Evolutionary conservation across 768 basidiomycete genomes (phyloP).

Genomic region (Leccinum imitatum): DNA sequence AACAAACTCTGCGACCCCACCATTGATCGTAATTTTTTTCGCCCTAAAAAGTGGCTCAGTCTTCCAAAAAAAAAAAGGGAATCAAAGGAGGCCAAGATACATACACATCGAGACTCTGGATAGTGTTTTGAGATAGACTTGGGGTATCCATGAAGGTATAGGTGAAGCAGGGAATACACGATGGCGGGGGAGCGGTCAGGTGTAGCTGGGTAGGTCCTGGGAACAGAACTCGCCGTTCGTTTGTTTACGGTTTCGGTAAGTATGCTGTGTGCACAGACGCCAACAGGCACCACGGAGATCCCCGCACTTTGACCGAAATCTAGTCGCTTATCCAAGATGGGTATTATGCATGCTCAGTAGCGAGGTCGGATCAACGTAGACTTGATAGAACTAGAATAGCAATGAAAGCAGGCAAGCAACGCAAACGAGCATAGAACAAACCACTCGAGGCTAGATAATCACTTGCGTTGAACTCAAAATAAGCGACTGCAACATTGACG

Average conservation of each 20-base stretch:
- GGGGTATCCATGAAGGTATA: slow-evolving; percentile 6
- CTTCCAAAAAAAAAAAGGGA: background rate
- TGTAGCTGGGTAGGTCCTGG: slow-evolving; percentile 6
- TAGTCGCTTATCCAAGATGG: too few species aligned
- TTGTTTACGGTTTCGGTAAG: slow-evolving; percentile 18
- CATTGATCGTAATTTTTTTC: slow-evolving; percentile 14
- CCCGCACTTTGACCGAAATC: slow-evolving; percentile 11
- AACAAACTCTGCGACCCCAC: background rate
- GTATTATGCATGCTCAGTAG: background rate
- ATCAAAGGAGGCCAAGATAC: background rate
- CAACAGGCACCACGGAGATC: background rate
- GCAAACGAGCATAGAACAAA: background rate
- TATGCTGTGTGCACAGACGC: slow-evolving; percentile 19
- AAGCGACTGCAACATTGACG: background rate
- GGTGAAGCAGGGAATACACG: background rate
- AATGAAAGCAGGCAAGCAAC: background rate
- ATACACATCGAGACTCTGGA: slow-evolving; percentile 5
- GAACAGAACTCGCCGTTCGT: slow-evolving; percentile 1
- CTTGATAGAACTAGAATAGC: background rate
- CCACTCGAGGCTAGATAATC: background rate
- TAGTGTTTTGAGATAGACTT: background rate
- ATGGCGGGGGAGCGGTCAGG: background rate
- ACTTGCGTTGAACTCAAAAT: background rate
- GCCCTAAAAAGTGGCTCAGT: slow-evolving; percentile 6
- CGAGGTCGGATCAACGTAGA: background rate